Base-by-base conservation (phyloP, 1,139 yeast genomes). In the Cylindricascospora bacillispora region DNA sequence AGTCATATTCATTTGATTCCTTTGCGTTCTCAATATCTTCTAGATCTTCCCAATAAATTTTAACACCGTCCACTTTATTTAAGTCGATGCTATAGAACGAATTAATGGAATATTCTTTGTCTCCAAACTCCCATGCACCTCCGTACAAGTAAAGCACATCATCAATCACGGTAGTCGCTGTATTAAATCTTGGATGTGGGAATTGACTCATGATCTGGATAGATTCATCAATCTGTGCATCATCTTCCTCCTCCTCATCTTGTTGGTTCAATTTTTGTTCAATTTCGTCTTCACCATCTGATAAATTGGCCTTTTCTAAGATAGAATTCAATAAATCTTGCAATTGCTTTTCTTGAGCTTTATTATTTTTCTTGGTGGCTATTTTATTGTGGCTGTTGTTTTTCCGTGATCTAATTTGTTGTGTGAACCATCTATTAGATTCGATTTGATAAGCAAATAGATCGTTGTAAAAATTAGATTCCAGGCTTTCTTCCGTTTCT, bases 401-500 rank as follows among this genome's bases (percentile, higher is more conserved):
- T 27, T 39, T 70, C 28, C 67, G 66, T 2, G 82, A 67, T 48
- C 86, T 72, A 42, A 89, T 57, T 7, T 70, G 58, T 42, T 85
- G 57, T 12, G 80, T 70, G 47, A 73, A 81, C 98, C 98, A 89
- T 52, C 95, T 70, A 54, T 86, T 86, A 17, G 75, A 67, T 43
- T 85, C 95, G 15, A 77, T 64, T 40, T 86, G 93, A 52, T 82
- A 86, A 4, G 92, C 77, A 47, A 74, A 76, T 31, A 89, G 58
- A 38, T 75, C 75, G 49, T 86, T 85, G 59, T 70, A 89, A 50
- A 86, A 89, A 30, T 71, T 74, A 3, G 95, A 82, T 27, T 80
- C 92, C 40, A 89, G 60, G 31, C 80, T 72, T 53, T 89, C 98
- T 54, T 89, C 97, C 21, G 94, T 86, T 55, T 89, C 98, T 42